Percentiles rank a stretch among this genome's conserved stretches.
Conservation (phyloP, 1,139 yeast genomes). For the Suzukiozyma palmioleophila region DNA sequence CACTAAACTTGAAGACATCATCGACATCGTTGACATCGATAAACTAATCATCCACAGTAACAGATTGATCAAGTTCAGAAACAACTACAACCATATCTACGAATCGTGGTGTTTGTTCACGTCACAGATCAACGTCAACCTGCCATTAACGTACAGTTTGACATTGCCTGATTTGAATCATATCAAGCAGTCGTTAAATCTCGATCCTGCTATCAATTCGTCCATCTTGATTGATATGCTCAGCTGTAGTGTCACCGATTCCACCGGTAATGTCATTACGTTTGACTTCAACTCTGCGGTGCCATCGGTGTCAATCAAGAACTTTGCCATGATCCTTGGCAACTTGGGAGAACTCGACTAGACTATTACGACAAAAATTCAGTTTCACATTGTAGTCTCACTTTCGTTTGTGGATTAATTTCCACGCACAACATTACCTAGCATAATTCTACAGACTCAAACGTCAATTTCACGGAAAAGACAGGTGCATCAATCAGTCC, state of each 20-base stretch:
- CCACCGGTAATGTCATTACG: slow-evolving; percentile 26
- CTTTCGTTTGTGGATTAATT: no score
- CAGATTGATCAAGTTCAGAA: slow-evolving; percentile 31
- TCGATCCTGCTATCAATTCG: slow-evolving; percentile 28
- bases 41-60: slow-evolving; percentile 27
- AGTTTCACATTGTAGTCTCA: no score
- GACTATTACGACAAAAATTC: neutral
- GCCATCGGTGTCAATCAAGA: slow-evolving; percentile 31
- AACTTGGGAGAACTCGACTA: slow-evolving; percentile 33
- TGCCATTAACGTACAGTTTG: slow-evolving; percentile 16
- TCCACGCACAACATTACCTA: no score
- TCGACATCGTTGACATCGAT: slow-evolving; percentile 42
- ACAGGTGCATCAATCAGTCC: no score
- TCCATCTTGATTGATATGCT: slow-evolving; percentile 43
- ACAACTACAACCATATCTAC: slow-evolving; percentile 24
- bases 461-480: no score
- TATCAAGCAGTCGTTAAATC: slow-evolving; percentile 25
- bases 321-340: slow-evolving; percentile 42
- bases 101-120: slow-evolving; percentile 36
- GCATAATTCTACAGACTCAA: no score
- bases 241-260: slow-evolving; percentile 30
- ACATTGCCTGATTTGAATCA: slow-evolving; percentile 29
- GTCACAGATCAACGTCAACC: slow-evolving; percentile 4
- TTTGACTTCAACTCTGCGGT: slow-evolving; percentile 29
- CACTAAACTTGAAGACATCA: slow-evolving; percentile 17